Conservation (phyloP, 805 yeast genomes). For the Zygosaccharomyces bailii region DNA sequence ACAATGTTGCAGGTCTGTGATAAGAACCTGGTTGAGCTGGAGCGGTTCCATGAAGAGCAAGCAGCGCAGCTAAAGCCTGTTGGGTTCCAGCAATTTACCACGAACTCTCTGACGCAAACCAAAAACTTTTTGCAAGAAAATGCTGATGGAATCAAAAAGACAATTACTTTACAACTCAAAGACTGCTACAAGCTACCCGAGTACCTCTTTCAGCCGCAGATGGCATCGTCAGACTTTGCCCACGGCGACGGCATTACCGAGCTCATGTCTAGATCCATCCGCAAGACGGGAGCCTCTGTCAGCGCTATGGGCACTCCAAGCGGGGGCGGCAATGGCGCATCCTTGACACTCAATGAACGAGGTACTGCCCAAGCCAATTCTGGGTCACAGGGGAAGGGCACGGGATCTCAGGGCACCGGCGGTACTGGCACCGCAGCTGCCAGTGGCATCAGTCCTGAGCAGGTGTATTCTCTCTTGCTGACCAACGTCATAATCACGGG, state of each 20-base stretch:
- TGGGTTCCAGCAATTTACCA: constrained; percentile 12
- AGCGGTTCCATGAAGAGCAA: constrained; percentile 27
- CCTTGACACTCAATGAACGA: constrained; percentile 13
- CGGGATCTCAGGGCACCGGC: constrained; percentile 3
- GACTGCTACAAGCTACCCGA: constrained; percentile 31
- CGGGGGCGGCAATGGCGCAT: constrained; percentile 17
- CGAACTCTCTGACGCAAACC: constrained; percentile 22
- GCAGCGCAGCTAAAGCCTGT: constrained; percentile 23
- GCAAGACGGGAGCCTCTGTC: constrained; percentile 29
- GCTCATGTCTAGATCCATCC: constrained; percentile 26
- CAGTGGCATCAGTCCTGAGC: constrained; percentile 26
- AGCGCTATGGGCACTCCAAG: constrained; percentile 20
- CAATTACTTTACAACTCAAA: constrained; percentile 24
- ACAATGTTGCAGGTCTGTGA: constrained; percentile 33
- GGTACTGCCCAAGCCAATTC: background rate
- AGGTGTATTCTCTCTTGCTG: constrained; percentile 29
- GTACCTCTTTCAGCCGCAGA: constrained; percentile 30
- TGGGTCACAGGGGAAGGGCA: constrained; percentile 4
- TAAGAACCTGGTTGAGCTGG: constrained; percentile 25
- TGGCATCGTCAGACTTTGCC: constrained; percentile 19
- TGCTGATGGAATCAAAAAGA: constrained; percentile 12
- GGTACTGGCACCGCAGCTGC: constrained; percentile 1
- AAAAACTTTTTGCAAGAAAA: constrained; percentile 23
- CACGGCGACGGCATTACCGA: constrained; percentile 29
- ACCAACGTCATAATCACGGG: constrained; percentile 79